phyloP scores from a whole-genome alignment of 1,284 basidiomycete genomes.

The Schizophyllum amplum region DNA sequence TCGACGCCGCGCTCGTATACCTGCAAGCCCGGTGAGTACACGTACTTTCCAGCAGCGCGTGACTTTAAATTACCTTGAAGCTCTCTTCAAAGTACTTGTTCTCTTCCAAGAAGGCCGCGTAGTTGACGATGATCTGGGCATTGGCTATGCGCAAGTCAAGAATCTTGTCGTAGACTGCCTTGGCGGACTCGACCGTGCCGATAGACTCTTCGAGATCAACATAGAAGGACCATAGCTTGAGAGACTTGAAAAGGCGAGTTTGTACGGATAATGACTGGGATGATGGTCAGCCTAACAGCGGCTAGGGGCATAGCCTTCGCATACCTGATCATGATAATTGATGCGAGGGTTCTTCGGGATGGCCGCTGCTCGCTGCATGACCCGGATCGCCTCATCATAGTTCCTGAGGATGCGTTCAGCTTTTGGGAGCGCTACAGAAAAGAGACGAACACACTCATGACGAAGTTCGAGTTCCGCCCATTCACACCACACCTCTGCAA shows the following conservation, averaged over 20 bases:
- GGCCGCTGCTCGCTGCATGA: slow-evolving; percentile 93
- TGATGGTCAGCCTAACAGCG: slow-evolving; percentile 11
- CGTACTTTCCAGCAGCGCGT: background rate
- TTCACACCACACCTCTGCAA: slow-evolving; percentile 98
- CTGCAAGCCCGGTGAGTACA: slow-evolving; percentile 24
- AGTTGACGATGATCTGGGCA: slow-evolving; percentile 96
- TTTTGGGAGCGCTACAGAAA: slow-evolving; percentile 9
- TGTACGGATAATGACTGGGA: slow-evolving; percentile 76
- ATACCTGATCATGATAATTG: slow-evolving; percentile 92
- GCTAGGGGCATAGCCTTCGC: slow-evolving; percentile 19
- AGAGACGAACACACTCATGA: slow-evolving; percentile 64
- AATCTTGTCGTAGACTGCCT: slow-evolving; percentile 94
- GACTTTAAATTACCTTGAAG: slow-evolving; percentile 68
- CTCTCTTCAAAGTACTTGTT: slow-evolving; percentile 98
- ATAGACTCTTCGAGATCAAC: slow-evolving; percentile 97
- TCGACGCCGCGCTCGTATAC: slow-evolving; percentile 98
- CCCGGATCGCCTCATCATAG: slow-evolving; percentile 89
- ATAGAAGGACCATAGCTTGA: slow-evolving; percentile 99
- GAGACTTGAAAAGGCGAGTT: slow-evolving; percentile 89
- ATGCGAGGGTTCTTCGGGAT: slow-evolving; percentile 87
- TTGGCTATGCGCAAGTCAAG: slow-evolving; percentile 98
- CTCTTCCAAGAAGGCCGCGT: slow-evolving; percentile 94
- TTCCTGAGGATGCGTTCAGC: slow-evolving; percentile 51
- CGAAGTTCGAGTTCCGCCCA: slow-evolving; percentile 99
- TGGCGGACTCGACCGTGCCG: slow-evolving; percentile 87